Evolutionary conservation across 129 eudicot species (phyloP).

Genomic region (Chrysanthemum lavandulifolium): DNA sequence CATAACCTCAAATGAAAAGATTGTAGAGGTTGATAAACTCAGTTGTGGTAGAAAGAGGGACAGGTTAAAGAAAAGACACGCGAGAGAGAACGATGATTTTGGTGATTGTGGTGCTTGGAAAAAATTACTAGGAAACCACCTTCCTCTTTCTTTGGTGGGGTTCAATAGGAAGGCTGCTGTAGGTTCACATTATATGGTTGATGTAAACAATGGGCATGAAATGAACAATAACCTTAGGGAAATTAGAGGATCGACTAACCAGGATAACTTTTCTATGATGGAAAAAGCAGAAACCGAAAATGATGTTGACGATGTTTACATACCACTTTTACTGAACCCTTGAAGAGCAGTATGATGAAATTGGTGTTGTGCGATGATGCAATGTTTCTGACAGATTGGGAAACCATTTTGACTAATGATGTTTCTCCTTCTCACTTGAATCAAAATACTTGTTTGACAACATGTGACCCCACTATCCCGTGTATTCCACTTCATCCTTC

Average conservation of each 20-base stretch:
- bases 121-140: constrained; percentile 8
- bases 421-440: constrained; percentile 3
- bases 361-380: constrained; percentile 11
- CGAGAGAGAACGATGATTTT: constrained; percentile 3
- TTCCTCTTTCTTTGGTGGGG: constrained; percentile 24
- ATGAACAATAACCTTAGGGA: constrained; percentile 7
- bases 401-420: neutral
- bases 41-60: constrained; percentile 19
- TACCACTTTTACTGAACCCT: constrained; percentile 17
- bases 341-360: constrained; percentile 23
- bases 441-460: constrained; percentile 16
- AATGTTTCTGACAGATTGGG: constrained; percentile 16
- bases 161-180: constrained; percentile 26
- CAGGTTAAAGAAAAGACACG: constrained; percentile 16
- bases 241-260: constrained; percentile 23
- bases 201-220: constrained; percentile 17
- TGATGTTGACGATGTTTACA: constrained; percentile 15
- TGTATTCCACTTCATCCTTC: constrained; percentile 20
- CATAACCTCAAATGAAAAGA: neutral
- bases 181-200: neutral
- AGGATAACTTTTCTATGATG: constrained; percentile 21
- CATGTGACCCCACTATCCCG: constrained; percentile 33
- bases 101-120: constrained; percentile 18
- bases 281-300: constrained; percentile 7
- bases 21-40: neutral